Evolutionary conservation across 1,139 yeast species (phyloP).

Genomic region (Lodderomyces margitis): DNA sequence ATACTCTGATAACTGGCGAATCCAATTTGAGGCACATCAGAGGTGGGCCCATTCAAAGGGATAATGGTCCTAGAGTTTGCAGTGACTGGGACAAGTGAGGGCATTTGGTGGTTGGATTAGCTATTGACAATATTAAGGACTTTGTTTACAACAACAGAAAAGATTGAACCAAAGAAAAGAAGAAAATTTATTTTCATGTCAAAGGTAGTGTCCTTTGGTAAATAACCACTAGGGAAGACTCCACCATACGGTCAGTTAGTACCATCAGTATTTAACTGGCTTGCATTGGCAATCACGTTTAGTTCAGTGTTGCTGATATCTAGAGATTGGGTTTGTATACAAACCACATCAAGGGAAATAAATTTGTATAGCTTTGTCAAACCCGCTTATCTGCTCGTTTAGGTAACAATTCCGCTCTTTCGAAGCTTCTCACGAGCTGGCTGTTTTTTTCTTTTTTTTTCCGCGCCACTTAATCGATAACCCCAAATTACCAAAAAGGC

Average conservation of each 20-base stretch:
- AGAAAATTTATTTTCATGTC: too few species aligned
- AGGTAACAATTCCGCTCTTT: slow-evolving; percentile 5
- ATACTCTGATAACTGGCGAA: slow-evolving; percentile 5
- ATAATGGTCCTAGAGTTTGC: slow-evolving; percentile 18
- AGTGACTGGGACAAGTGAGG: slow-evolving; percentile 23
- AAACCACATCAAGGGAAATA: too few species aligned
- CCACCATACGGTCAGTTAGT: background rate
- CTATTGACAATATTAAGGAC: background rate
- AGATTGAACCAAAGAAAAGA: background rate
- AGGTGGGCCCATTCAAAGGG: slow-evolving; percentile 17
- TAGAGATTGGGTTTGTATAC: too few species aligned
- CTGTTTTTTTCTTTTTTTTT: background rate
- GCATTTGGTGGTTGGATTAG: slow-evolving; percentile 5
- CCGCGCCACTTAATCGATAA: background rate
- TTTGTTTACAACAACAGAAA: background rate
- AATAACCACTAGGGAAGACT: background rate
- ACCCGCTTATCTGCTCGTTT: too few species aligned
- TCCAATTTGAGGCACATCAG: slow-evolving; percentile 6
- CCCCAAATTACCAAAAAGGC: too few species aligned
- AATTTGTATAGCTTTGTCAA: too few species aligned
- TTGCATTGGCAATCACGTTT: background rate
- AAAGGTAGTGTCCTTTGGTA: background rate
- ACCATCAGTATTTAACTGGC: too few species aligned
- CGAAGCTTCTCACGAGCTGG: background rate
- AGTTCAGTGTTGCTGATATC: too few species aligned